These are phyloP conservation scores for Silybum marianum DNA, from an alignment of 129 eudicot genomes.

Conservation along the genomic window DNA sequence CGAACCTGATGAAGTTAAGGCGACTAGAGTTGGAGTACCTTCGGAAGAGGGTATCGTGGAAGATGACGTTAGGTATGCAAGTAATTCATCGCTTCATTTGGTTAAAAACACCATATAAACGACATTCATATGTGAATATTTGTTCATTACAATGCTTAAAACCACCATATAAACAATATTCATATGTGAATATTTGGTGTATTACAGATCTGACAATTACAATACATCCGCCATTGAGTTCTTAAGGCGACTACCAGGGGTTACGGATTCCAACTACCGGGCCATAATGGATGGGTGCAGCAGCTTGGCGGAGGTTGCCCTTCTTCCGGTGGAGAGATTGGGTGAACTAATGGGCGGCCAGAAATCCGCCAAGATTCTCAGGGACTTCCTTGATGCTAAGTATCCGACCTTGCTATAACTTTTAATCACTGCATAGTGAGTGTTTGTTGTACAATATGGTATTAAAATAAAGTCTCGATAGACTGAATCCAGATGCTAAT, in stretches of 20 bases:
- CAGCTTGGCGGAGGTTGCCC: constrained; percentile 83
- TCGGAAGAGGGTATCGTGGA: constrained; percentile 92
- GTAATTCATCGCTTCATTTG: neutral
- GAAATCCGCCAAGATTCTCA: constrained; percentile 80
- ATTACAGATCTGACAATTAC: constrained; percentile 84
- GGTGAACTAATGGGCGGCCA: constrained; percentile 92
- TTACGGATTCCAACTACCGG: constrained; percentile 87
- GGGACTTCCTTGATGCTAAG: constrained; percentile 97
- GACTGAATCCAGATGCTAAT: neutral
- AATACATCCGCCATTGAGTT: constrained; percentile 96
- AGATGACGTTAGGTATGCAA: constrained; percentile 76
- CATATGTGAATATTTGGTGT: neutral
- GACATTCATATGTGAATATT: neutral
- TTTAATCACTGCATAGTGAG: neutral
- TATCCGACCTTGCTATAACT: constrained; percentile 77
- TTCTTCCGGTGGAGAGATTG: constrained; percentile 70
- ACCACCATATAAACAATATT: neutral
- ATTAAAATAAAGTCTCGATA: neutral
- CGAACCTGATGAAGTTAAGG: constrained; percentile 95
- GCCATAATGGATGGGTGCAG: constrained; percentile 83
- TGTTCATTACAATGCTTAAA: constrained; percentile 27
- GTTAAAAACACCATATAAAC: neutral
- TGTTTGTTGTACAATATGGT: constrained; percentile 33
- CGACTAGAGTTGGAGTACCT: constrained; percentile 93
- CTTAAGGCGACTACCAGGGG: constrained; percentile 92